Conservation (phyloP, 192 early-diverging fungal species). For the Physocladia obscura region DNA sequence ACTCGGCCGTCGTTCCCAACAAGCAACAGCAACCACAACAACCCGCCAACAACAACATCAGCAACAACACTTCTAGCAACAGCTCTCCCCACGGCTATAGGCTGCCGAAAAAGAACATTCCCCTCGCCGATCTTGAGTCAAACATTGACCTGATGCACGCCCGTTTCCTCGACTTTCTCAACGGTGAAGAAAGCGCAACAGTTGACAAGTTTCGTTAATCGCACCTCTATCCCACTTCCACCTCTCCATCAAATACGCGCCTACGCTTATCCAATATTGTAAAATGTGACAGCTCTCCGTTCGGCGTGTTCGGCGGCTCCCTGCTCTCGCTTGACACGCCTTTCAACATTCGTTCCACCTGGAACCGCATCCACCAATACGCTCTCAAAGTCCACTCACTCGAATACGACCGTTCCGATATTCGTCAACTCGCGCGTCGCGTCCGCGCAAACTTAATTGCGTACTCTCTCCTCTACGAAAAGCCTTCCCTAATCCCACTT, state of each 20-base stretch:
- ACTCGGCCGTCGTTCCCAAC: too few relatives aligned
- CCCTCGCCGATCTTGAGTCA: constrained; percentile 1
- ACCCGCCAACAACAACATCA: too few relatives aligned
- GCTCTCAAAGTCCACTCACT: not conserved
- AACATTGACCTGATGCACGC: constrained; percentile 25
- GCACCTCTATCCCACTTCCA: too few relatives aligned
- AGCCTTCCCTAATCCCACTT: constrained; percentile 11
- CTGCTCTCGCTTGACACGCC: not conserved
- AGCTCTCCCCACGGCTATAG: too few relatives aligned
- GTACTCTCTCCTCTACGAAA: constrained; percentile 21
- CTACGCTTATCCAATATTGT: too few relatives aligned
- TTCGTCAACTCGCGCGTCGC: constrained; percentile 14
- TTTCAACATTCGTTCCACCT: constrained; percentile 8
- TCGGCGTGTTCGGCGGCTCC: constrained; percentile 29
- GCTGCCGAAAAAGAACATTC: constrained; percentile 1
- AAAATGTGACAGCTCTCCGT: not conserved
- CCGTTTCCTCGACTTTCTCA: constrained; percentile 26
- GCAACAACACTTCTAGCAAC: too few relatives aligned
- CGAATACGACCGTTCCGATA: constrained; percentile 6
- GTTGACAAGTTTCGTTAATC: not conserved
- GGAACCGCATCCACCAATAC: constrained; percentile 24
- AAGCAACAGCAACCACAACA: too few relatives aligned
- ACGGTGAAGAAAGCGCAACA: constrained; percentile 12
- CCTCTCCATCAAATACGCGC: too few relatives aligned
- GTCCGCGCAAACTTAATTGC: constrained; percentile 5